Percentiles rank a stretch among this genome's conserved stretches.
Conservation (phyloP, 2,329 filamentous ascomycete genomes). For the Arthrobotrys megalospora region DNA sequence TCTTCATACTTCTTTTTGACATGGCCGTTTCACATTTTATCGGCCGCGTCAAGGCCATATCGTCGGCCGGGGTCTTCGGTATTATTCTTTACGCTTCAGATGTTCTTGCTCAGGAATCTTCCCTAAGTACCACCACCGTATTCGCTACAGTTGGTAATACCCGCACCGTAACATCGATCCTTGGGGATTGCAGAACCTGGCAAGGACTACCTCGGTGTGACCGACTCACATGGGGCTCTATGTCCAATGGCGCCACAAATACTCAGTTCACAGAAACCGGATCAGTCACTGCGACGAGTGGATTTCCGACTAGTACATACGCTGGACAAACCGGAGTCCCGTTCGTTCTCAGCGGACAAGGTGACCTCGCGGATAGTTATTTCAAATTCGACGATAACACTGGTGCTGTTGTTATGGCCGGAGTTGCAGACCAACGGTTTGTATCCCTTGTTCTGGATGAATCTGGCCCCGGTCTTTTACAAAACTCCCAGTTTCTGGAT, state of each 20-base stretch:
- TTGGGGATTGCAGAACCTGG: slow-evolving; percentile 17
- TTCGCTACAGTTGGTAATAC: slow-evolving; percentile 14
- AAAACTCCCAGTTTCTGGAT: slow-evolving; percentile 11
- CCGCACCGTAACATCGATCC: slow-evolving; percentile 14
- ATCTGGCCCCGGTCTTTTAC: slow-evolving; percentile 5
- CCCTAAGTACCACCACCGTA: slow-evolving; percentile 5
- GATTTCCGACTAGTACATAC: neutral
- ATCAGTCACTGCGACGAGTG: neutral
- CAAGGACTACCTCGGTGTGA: slow-evolving; percentile 18
- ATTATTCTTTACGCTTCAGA: neutral
- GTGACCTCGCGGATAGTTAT: neutral
- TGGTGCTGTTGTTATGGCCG: slow-evolving; percentile 14
- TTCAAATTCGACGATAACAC: slow-evolving; percentile 33
- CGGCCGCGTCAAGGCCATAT: neutral
- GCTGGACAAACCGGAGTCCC: neutral
- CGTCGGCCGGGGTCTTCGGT: neutral
- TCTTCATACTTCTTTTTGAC: neutral
- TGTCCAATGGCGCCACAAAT: neutral
- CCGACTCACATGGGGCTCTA: neutral
- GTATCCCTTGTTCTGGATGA: slow-evolving; percentile 5
- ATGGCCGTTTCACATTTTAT: neutral
- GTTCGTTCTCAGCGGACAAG: slow-evolving; percentile 17
- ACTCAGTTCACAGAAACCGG: neutral
- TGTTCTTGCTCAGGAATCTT: neutral
- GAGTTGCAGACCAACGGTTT: neutral